phyloP scores from a whole-genome alignment of 2,329 filamentous ascomycete species.

The Diaporthe longicolla region DNA sequence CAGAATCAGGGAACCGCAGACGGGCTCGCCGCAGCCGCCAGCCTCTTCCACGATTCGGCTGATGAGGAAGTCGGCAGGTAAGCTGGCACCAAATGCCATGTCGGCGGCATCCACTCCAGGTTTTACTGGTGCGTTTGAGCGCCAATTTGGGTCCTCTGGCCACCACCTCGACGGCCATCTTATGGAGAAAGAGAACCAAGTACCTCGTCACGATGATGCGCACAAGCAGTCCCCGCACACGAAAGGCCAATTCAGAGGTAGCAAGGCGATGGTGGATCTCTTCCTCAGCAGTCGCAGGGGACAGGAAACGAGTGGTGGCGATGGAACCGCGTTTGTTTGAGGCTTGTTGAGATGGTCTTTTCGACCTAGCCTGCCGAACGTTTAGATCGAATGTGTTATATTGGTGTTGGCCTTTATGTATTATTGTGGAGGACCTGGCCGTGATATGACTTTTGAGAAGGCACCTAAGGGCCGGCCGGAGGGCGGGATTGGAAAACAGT shows the following conservation, averaged over 20 bases:
- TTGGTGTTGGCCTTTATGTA: not conserved
- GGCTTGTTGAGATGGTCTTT: not conserved
- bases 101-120: constrained; percentile 34
- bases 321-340: constrained; percentile 39
- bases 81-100: constrained; percentile 5
- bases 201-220: not conserved
- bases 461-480: not conserved
- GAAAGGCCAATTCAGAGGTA: constrained; percentile 14
- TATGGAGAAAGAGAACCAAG: constrained; percentile 37
- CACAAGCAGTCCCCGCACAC: not conserved
- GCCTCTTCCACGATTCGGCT: constrained; percentile 38
- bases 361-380: not conserved
- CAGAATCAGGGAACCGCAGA: constrained; percentile 26
- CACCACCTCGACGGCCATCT: not conserved
- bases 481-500: not conserved
- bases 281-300: constrained; percentile 39
- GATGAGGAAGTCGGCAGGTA: constrained; percentile 36
- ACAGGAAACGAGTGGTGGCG: constrained; percentile 25
- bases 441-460: constrained; percentile 1
- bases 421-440: not conserved
- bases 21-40: constrained; percentile 33
- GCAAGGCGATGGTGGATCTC: constrained; percentile 41
- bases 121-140: constrained; percentile 38
- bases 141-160: constrained; percentile 36
- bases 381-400: not conserved